Evolutionary conservation across 768 basidiomycete genomes (phyloP), one percentile per base, ranked within the genome.

Genomic region (Auricularia sp.): DNA sequence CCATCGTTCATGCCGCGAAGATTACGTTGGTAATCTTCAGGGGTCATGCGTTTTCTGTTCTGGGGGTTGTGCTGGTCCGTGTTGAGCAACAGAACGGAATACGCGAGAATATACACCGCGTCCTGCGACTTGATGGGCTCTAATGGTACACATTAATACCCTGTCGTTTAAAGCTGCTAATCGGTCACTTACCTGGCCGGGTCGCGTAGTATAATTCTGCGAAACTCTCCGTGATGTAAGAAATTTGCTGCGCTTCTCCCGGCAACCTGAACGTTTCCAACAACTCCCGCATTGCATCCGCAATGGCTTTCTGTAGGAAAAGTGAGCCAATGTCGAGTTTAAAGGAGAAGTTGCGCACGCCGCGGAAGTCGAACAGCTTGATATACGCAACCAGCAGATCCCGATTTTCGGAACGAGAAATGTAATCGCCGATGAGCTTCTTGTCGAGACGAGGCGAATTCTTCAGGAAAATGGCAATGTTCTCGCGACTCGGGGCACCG

Each of bases 1-100:
- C 87, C 86, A 56, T 88, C 88, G 71, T 99, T 98, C 34, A 97
- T 92, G 8, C 97, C 96, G 68, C 93, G 83, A 59, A 99, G 78
- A 75, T 99, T 99, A 67, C 84, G 85, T 73, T 83, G 85, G 75
- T 98, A 99, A 69, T 98, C 97, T 64, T 97, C 94, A 66, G 97
- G 84, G 1, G 92, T 82, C 97, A 99, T 99, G 3, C 93, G 84
- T 88, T 97, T 97, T 89, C 29, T 59, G 56, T 95, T 84, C 80
- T 97, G 94, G 13, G 95, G 94, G 72, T 92, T 98, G 73, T 98
- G 95, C 37, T 86, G 85, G 77, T 99, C 97, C 7, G 97, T 99
- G 76, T 99, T 99, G 62, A 99, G 83, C 94, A 99, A 84, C 74
- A 99, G 98, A 66, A 99, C 88, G 0, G 97, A 98, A 74, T 88